A percentile compares a stretch with the other conserved stretches of the same genome.
Evolutionary conservation across 805 yeast species (phyloP).

Genomic region (Ogataea glucozyma): DNA sequence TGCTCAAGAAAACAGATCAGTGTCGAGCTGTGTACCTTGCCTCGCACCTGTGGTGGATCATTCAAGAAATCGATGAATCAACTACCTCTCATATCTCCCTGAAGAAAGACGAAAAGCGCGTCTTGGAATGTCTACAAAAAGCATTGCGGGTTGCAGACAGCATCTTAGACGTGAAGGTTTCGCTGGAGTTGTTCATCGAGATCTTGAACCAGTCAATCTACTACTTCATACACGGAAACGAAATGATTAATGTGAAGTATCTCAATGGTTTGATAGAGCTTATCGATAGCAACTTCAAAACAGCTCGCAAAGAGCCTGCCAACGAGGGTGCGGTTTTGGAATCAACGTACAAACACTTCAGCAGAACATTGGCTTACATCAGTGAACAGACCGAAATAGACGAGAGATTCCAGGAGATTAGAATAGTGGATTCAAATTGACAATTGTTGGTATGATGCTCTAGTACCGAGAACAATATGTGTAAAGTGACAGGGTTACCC

Average conservation of each 20-base stretch:
- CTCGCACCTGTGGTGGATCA: constrained; percentile 93
- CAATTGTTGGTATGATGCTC: background rate
- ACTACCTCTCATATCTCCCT: constrained; percentile 27
- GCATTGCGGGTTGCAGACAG: constrained; percentile 89
- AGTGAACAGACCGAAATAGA: constrained; percentile 68
- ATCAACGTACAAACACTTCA: constrained; percentile 55
- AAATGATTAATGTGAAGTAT: constrained; percentile 67
- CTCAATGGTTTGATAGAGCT: constrained; percentile 85
- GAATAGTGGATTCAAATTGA: constrained; percentile 2
- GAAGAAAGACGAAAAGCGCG: constrained; percentile 59
- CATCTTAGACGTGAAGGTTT: constrained; percentile 77
- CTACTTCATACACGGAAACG: constrained; percentile 80
- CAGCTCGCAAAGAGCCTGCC: constrained; percentile 22
- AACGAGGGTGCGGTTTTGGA: constrained; percentile 28
- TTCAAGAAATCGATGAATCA: constrained; percentile 45
- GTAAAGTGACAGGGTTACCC: constrained; percentile 4
- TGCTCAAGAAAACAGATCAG: constrained; percentile 90
- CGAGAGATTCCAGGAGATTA: constrained; percentile 61
- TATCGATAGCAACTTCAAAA: constrained; percentile 62
- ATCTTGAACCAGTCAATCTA: constrained; percentile 83
- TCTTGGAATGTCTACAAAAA: constrained; percentile 87
- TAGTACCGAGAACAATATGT: background rate
- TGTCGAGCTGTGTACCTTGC: constrained; percentile 87
- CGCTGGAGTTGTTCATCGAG: constrained; percentile 84
- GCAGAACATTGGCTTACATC: constrained; percentile 72